A percentile compares a stretch with the other conserved stretches of the same genome.
Conservation (phyloP, 225 moss, liverwort and hornwort genomes). For the Bryoerythrophyllum caledonicum region DNA sequence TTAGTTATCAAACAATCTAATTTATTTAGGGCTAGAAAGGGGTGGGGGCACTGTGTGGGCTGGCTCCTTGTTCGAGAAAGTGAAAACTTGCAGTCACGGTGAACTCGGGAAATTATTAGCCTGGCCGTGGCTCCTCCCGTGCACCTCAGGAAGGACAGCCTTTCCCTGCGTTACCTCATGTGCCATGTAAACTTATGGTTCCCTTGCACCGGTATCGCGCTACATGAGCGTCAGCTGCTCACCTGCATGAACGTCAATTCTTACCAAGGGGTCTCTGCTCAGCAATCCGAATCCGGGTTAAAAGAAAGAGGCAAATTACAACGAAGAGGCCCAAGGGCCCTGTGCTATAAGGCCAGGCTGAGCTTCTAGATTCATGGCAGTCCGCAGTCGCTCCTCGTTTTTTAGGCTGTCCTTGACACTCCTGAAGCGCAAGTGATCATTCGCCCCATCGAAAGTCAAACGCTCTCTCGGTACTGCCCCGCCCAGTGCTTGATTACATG, state of each 20-base stretch:
- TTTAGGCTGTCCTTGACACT: no score
- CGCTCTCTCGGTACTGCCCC: background rate
- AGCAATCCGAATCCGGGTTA: no score
- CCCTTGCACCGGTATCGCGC: background rate
- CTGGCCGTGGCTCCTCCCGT: background rate
- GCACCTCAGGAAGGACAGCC: background rate
- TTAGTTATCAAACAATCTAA: background rate
- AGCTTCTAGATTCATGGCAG: background rate
- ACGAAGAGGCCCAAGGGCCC: no score
- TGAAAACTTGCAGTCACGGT: no score
- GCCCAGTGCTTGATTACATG: constrained; percentile 7
- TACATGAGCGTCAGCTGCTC: background rate
- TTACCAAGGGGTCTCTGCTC: background rate
- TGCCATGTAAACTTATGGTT: background rate
- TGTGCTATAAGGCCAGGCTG: background rate
- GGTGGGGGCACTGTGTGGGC: constrained; percentile 7
- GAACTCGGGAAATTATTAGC: no score
- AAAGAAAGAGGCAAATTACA: no score
- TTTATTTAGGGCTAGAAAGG: background rate
- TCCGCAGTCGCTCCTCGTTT: background rate
- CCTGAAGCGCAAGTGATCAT: background rate
- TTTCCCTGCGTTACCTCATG: background rate
- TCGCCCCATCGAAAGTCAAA: constrained; percentile 23
- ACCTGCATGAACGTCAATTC: background rate
- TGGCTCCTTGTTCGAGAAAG: background rate